Evolutionary conservation across 371 early-diverging fungal genomes (phyloP), one percentile per base, ranked within the genome.

Genomic region (Thermomucor indicae-seudaticae): DNA sequence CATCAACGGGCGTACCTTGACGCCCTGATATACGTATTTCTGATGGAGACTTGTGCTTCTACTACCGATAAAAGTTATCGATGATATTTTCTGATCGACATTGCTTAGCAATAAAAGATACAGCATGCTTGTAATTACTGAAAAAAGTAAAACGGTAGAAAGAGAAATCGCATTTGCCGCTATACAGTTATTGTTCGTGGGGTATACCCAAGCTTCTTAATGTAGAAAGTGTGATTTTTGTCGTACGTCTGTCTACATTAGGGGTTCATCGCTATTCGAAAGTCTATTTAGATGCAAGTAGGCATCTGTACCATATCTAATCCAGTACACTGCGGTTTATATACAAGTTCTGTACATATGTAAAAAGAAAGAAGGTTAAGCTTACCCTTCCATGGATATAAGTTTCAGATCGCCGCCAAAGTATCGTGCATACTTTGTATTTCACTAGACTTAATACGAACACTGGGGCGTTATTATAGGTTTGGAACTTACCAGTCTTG

Each of bases 341-440:
- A 17, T 29, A 51, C 10, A 16, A 17, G 16, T 38, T 10, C 29
- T 28, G n/a, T 19, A 29, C 6, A 41, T 19, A 45, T 6, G 27
- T n/a, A n/a, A n/a, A n/a, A n/a, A n/a, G n/a, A 0, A 40, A 43
- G 31, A 17, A 20, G n/a, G 6, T 4, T 5, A 14, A 43, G 30
- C 76, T 63, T 84, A 91, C 73, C 95, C 95, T 70, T 96, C 97
- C 96, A 96, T 95, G 30, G 89, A 89, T 43, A 93, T 92, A 37
- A 96, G 67, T 61, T 88, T 83, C 38, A 97, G 65, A 65, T 96
- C 95, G 30, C 97, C 97, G 43, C 97, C 97, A 80, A 94, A 95
- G 65, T 95, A 95, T 28, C 92, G 81, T 16, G 93, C 91, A 73
- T 90, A 89, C 70, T 85, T 45, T 16, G 16, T 40, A 6, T 10